phyloP scores from a whole-genome alignment of 2,329 filamentous ascomycete genomes.

The Neonectria ditissima region DNA sequence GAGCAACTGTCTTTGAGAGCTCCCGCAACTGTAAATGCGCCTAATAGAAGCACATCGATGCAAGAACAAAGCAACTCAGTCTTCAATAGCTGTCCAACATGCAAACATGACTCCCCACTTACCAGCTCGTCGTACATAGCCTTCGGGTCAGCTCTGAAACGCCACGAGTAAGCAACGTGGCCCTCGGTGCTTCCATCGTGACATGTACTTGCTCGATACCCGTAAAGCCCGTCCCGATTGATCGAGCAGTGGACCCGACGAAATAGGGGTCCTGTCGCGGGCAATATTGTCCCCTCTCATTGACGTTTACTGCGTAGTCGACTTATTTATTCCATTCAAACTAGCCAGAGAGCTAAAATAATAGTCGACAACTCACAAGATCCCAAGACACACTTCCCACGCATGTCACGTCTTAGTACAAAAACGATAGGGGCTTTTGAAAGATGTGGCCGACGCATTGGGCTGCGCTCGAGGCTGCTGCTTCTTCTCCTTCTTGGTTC shows the following conservation, averaged over 20 bases:
- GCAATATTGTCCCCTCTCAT: background rate
- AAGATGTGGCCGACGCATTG: background rate
- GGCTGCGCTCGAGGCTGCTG: background rate
- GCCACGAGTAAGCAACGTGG: background rate
- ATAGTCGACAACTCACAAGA: background rate
- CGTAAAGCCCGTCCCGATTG: background rate
- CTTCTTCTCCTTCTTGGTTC: background rate
- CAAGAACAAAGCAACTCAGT: background rate
- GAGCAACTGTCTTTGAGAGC: background rate
- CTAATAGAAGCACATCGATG: background rate
- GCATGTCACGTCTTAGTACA: background rate
- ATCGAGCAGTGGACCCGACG: background rate
- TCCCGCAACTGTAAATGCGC: background rate
- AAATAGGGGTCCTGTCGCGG: background rate
- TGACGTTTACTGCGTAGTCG: no score
- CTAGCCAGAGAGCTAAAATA: background rate
- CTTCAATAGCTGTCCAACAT: background rate
- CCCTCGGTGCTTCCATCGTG: background rate
- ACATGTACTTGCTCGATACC: background rate
- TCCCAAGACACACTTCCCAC: background rate
- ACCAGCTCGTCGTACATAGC: background rate
- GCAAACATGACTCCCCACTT: background rate
- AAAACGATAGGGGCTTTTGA: background rate
- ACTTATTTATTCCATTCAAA: background rate
- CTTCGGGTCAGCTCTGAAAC: background rate